These are phyloP conservation scores for Leishmania tropica DNA, from an alignment of 208 protist genomes.

Conservation along the genomic window DNA sequence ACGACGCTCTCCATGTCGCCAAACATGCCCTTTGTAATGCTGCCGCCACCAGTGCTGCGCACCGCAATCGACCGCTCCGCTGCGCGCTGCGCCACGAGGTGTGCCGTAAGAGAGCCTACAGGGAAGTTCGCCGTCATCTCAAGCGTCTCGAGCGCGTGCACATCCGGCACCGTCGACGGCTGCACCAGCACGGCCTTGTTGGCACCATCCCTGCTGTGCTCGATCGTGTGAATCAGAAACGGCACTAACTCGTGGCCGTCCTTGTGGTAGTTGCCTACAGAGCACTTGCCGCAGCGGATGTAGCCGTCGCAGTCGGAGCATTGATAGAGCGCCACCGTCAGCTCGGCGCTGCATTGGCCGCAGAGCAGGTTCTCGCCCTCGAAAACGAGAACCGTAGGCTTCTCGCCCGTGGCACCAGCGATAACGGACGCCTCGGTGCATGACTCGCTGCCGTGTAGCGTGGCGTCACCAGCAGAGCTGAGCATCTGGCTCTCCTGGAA, in stretches of 20 bases:
- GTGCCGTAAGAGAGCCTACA: slow-evolving; percentile 48
- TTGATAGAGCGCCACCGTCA: slow-evolving; percentile 61
- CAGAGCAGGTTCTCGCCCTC: slow-evolving; percentile 52
- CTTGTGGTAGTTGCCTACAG: slow-evolving; percentile 58
- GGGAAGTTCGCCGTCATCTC: slow-evolving; percentile 81
- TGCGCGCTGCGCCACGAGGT: slow-evolving; percentile 30
- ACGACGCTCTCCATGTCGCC: slow-evolving; percentile 27
- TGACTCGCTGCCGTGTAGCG: slow-evolving; percentile 19
- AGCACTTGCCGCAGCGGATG: slow-evolving; percentile 81
- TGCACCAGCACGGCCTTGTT: slow-evolving; percentile 50
- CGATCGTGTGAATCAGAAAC: slow-evolving; percentile 66
- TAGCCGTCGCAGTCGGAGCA: slow-evolving; percentile 58
- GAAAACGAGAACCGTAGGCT: slow-evolving; percentile 36
- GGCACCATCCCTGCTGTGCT: slow-evolving; percentile 39
- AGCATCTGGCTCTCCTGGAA: slow-evolving; percentile 49
- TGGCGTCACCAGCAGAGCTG: slow-evolving; percentile 20
- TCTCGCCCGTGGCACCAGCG: slow-evolving; percentile 19
- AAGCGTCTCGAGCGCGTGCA: slow-evolving; percentile 72
- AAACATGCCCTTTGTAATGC: slow-evolving; percentile 24
- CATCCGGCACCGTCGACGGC: slow-evolving; percentile 50
- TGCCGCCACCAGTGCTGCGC: slow-evolving; percentile 19
- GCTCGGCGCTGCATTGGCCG: slow-evolving; percentile 60
- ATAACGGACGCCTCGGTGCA: slow-evolving; percentile 25
- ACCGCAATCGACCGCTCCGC: slow-evolving; percentile 28
- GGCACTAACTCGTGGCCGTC: slow-evolving; percentile 59